Evolutionary conservation across 108 stramenopile species (phyloP).

Genomic region (Cyclotella choctawhatcheeana): DNA sequence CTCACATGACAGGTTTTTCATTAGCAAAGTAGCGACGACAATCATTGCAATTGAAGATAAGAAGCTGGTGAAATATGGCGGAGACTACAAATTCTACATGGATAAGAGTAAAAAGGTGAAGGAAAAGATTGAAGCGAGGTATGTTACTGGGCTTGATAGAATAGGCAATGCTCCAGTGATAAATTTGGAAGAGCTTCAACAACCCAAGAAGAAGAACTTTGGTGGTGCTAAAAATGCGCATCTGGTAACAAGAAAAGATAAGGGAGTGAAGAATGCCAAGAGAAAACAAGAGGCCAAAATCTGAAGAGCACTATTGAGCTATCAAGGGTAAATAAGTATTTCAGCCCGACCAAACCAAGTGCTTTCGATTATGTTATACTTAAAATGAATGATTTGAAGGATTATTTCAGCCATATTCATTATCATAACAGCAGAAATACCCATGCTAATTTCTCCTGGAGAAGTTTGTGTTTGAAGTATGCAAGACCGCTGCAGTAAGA

Average conservation of each 20-base stretch:
- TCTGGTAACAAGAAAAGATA: slow-evolving; percentile 86
- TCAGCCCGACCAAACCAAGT: too few relatives aligned
- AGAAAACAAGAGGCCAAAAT: slow-evolving; percentile 52
- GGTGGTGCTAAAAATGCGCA: slow-evolving; percentile 89
- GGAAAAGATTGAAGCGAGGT: slow-evolving; percentile 89
- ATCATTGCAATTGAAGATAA: slow-evolving; percentile 95
- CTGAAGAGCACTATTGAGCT: too few relatives aligned
- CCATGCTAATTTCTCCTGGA: too few relatives aligned
- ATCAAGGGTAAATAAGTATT: too few relatives aligned
- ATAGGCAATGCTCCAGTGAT: slow-evolving; percentile 79
- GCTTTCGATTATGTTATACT: too few relatives aligned
- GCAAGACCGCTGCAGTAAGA: too few relatives aligned
- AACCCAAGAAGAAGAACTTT: slow-evolving; percentile 88
- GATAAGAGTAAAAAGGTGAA: slow-evolving; percentile 80
- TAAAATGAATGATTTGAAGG: not conserved
- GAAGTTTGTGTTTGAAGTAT: too few relatives aligned
- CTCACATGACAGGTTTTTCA: slow-evolving; percentile 97
- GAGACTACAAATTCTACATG: slow-evolving; percentile 98
- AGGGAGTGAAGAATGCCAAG: slow-evolving; percentile 98
- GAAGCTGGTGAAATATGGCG: slow-evolving; percentile 78
- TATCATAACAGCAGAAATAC: not conserved
- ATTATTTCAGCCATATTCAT: not conserved
- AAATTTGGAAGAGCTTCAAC: slow-evolving; percentile 64
- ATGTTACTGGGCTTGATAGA: slow-evolving; percentile 73
- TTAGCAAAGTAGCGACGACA: slow-evolving; percentile 93